Evolutionary conservation across 2,329 filamentous ascomycete genomes (phyloP), one percentile per base, ranked within the genome.

Genomic region (Fragosphaeria purpurea): DNA sequence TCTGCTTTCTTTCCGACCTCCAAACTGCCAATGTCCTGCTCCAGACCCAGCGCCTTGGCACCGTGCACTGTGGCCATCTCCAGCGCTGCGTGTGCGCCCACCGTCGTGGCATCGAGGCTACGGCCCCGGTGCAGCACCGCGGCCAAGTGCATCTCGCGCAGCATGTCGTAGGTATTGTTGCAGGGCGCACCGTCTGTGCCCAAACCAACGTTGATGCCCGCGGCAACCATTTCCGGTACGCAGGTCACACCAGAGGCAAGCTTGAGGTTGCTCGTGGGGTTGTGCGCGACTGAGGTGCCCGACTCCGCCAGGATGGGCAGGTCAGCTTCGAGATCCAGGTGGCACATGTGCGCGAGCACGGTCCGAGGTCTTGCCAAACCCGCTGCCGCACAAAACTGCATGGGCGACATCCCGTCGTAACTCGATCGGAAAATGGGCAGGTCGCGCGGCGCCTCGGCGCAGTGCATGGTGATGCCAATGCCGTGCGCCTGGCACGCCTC

Each of bases 121-220:
- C 57, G 52, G 13, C 70, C 70, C 54, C 72, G 71, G 53, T 77
- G 74, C 37, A 77, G 59, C 9, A 76, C 70, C 0, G 66, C 69
- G 0, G 74, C 72, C 0, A 76, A 62, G 46, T 73, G 71, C 71
- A 76, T 76, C 61, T 77, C 74, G 45, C 70, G 70, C 13, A 77
- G 58, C 60, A 77, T 67, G 53, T 76, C 73, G 58, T 73, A 74
- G 6, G 69, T 69, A 54, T 76, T 76, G 38, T 72, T 72, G 58
- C 73, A 77, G 0, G 74, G 74, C 0, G 73, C 74, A 0, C 74
- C 74, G 56, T 78, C 74, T 0, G 74, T 77, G 0, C 74, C 75
- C 1, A 77, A 60, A 0, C 63, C 62, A 6, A 77, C 67, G 52
- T 74, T 76, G 6, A 77, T 67, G 0, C 65, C 65, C 0, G 62